Evolutionary conservation across 202 grass and related monocot genomes (phyloP).

Genomic region (Hordeum pubiflorum): DNA sequence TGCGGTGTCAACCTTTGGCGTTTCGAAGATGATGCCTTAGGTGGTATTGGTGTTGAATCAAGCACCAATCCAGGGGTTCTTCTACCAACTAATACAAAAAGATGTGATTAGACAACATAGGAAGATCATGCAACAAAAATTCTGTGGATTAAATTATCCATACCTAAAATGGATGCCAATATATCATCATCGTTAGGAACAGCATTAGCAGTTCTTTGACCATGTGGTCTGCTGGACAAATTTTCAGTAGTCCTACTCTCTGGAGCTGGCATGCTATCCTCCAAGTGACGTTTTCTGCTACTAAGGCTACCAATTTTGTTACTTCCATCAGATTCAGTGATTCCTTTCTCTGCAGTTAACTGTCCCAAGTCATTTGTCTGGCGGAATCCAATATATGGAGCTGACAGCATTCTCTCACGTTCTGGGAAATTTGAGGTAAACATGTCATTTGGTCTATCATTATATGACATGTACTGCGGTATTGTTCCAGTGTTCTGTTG

Average conservation of each 20-base stretch:
- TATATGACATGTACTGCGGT: constrained; percentile 28
- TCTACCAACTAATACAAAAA: constrained; percentile 65
- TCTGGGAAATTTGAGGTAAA: constrained; percentile 54
- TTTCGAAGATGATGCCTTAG: constrained; percentile 53
- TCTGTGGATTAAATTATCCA: not conserved
- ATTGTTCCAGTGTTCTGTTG: constrained; percentile 30
- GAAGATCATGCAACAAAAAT: constrained; percentile 18
- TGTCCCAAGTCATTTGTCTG: constrained; percentile 64
- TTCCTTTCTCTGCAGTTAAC: constrained; percentile 70
- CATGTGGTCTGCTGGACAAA: constrained; percentile 47
- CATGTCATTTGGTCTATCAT: constrained; percentile 34
- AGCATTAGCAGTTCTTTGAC: constrained; percentile 46
- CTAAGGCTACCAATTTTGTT: constrained; percentile 68
- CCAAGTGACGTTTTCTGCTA: constrained; percentile 69
- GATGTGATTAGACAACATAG: constrained; percentile 22
- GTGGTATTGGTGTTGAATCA: constrained; percentile 48
- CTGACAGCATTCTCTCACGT: constrained; percentile 77
- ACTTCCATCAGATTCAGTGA: constrained; percentile 84
- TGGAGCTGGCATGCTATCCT: constrained; percentile 51
- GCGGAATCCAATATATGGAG: constrained; percentile 38
- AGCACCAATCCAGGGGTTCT: constrained; percentile 66
- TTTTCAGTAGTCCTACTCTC: constrained; percentile 65
- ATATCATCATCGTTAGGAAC: constrained; percentile 80
- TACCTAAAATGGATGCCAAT: constrained; percentile 94
- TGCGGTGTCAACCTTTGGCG: constrained; percentile 61